Base-by-base conservation (phyloP, 371 early-diverging fungal genomes). In the Mortierella sp. region DNA sequence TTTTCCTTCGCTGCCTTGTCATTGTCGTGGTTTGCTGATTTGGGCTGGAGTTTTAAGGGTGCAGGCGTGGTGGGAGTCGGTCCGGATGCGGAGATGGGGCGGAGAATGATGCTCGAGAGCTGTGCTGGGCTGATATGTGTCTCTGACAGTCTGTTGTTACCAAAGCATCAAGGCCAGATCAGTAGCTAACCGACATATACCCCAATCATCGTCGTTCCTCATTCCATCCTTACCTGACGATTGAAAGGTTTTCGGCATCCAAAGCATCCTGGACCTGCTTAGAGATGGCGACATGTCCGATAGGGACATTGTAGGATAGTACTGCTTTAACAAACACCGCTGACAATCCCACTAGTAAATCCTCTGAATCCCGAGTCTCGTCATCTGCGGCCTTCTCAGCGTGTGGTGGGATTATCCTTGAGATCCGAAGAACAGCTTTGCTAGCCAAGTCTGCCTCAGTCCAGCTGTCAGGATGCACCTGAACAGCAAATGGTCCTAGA, bases 271-370 rank as follows among this genome's bases (percentile, higher is more conserved):
- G 72, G 7, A 84, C 80, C 17, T 70, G 63, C 34, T 80, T 63
- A 5, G 78, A 79, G 12, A 89, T 52, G 21, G 72, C 82, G 12
- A 89, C 82, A 81, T 85, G 86, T n/a, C 83, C 79, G 5, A 71
- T 31, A 4, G 86, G 83, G 11, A 89, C 71, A 28, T 56, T 47
- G 30, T 52, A 50, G 1, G 79, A 80, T 12, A 79, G 43, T 2
- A 73, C 56, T 5, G 85, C 73, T 30, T 66, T 60, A 23, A 81
- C 84, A 63, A 71, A 84, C 11, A 82, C 63, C 2, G 73, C 70
- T 21, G 70, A 76, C 0, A 46, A 37, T 6, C 81, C 78, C 6
- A 64, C 60, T 30, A 62, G 48, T 39, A 66, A 49, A 52, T 59
- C 68, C 4, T 71, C 73, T 0, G 56, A 50, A 23, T 80, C 82